A percentile compares a stretch with the other conserved stretches of the same genome.
phyloP scores from a whole-genome alignment of 129 eudicot genomes.

The Saposhnikovia divaricata region DNA sequence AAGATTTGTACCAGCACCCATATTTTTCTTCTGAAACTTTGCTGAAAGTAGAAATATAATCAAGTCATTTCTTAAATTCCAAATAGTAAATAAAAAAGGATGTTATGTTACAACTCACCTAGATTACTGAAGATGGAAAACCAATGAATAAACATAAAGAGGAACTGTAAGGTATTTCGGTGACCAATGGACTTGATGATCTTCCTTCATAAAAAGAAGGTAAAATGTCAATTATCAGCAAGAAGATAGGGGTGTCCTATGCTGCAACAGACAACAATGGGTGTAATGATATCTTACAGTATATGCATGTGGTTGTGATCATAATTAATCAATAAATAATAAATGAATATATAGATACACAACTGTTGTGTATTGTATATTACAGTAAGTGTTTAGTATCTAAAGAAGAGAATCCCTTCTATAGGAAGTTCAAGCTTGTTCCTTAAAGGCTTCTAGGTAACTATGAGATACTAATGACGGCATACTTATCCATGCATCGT shows the following conservation, averaged over 20 bases:
- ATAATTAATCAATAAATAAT: no score
- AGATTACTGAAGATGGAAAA: slow-evolving; percentile 46
- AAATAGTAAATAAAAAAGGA: not conserved
- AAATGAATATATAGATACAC: no score
- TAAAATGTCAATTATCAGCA: slow-evolving; percentile 89
- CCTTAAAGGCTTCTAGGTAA: no score
- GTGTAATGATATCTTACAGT: not conserved
- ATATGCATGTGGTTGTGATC: no score
- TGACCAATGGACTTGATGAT: slow-evolving; percentile 62
- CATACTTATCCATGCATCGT: no score
- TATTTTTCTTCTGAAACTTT: slow-evolving; percentile 42
- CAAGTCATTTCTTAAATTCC: not conserved
- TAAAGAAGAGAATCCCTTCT: no score
- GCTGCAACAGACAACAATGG: slow-evolving; percentile 41
- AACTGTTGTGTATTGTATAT: no score
- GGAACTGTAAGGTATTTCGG: slow-evolving; percentile 74
- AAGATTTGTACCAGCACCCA: slow-evolving; percentile 66
- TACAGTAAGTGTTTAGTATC: no score
- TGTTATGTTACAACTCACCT: slow-evolving; percentile 39
- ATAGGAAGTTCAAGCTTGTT: no score
- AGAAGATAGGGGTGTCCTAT: slow-evolving; percentile 93
- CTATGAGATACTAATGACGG: no score
- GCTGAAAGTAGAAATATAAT: slow-evolving; percentile 34
- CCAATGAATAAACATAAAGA: slow-evolving; percentile 79
- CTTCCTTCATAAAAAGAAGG: slow-evolving; percentile 86